phyloP scores from a whole-genome alignment of 2,329 filamentous ascomycete species.

The Phaeosphaeriaceae sp. region DNA sequence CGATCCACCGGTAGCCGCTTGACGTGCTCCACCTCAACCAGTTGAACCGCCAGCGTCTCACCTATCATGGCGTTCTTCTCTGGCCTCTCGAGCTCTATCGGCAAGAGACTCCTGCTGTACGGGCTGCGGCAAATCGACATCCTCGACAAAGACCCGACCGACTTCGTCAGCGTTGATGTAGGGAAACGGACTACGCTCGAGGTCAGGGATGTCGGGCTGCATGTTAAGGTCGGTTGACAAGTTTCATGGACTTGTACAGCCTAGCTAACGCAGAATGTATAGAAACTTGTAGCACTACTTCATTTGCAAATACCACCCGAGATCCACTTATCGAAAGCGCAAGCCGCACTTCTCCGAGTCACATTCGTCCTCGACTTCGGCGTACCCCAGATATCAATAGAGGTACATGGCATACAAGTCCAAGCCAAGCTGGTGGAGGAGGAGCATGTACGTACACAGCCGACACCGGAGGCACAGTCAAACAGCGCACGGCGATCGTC shows the following conservation, averaged over 20 bases:
- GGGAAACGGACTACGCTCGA: constrained; percentile 85
- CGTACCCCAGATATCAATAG: constrained; percentile 80
- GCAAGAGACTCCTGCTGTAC: constrained; percentile 88
- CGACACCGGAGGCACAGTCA: constrained; percentile 7
- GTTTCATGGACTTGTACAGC: neutral
- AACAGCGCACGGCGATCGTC: constrained; percentile 8
- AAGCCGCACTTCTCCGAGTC: constrained; percentile 76
- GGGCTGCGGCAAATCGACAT: constrained; percentile 83
- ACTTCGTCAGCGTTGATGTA: constrained; percentile 84
- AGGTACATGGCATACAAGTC: constrained; percentile 82
- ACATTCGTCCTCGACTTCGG: constrained; percentile 90
- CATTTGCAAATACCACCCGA: constrained; percentile 70
- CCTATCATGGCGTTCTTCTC: constrained; percentile 67
- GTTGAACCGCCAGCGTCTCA: constrained; percentile 15
- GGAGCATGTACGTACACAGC: constrained; percentile 7
- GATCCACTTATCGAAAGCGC: constrained; percentile 75
- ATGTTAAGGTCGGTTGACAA: constrained; percentile 68
- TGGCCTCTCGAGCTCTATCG: constrained; percentile 77
- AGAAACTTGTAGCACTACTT: constrained; percentile 81
- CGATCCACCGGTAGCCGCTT: constrained; percentile 36
- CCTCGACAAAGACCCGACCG: constrained; percentile 84
- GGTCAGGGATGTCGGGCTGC: constrained; percentile 84
- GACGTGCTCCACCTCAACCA: constrained; percentile 29
- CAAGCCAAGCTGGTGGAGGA: constrained; percentile 50
- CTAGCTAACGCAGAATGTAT: constrained; percentile 15